A percentile compares a stretch with the other conserved stretches of the same genome.
Conservation (phyloP, 2,329 filamentous ascomycete genomes). For the Pseudocercospora pini-densiflorae region DNA sequence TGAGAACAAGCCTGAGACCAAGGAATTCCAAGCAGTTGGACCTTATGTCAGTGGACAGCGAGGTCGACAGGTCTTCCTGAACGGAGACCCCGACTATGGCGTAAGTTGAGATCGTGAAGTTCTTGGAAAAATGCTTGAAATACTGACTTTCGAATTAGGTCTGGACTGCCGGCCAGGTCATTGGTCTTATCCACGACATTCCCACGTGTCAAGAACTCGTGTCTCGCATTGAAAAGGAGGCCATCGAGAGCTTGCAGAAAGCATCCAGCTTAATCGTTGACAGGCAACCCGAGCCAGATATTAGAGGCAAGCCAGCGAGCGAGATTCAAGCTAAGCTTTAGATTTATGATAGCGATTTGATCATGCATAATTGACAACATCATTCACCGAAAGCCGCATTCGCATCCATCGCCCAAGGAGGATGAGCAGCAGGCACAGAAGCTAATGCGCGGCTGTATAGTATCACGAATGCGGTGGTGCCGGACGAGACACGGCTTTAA, state of each 20-base stretch:
- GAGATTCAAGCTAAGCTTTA: constrained; percentile 32
- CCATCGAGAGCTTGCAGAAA: constrained; percentile 47
- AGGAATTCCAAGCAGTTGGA: constrained; percentile 88
- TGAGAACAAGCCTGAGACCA: constrained; percentile 79
- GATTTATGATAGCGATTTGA: constrained; percentile 9
- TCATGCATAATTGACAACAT: background rate
- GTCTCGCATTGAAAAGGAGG: constrained; percentile 52
- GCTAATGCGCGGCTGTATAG: background rate
- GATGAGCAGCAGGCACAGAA: background rate
- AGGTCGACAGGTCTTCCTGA: constrained; percentile 87
- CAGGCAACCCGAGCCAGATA: constrained; percentile 40
- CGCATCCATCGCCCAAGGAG: background rate
- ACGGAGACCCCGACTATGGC: constrained; percentile 87
- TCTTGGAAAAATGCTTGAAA: constrained; percentile 13
- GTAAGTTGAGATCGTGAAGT: constrained; percentile 60
- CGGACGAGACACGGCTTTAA: no score
- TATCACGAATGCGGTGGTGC: background rate
- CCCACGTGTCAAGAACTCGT: constrained; percentile 54
- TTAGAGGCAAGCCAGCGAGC: constrained; percentile 36
- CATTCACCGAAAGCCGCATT: background rate
- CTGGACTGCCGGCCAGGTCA: constrained; percentile 97
- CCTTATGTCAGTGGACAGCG: constrained; percentile 88
- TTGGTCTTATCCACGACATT: constrained; percentile 62
- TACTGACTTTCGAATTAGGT: constrained; percentile 61
- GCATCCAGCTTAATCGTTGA: constrained; percentile 46